phyloP scores from a whole-genome alignment of 2,329 filamentous ascomycete species.

The Dactylellina cionopaga region DNA sequence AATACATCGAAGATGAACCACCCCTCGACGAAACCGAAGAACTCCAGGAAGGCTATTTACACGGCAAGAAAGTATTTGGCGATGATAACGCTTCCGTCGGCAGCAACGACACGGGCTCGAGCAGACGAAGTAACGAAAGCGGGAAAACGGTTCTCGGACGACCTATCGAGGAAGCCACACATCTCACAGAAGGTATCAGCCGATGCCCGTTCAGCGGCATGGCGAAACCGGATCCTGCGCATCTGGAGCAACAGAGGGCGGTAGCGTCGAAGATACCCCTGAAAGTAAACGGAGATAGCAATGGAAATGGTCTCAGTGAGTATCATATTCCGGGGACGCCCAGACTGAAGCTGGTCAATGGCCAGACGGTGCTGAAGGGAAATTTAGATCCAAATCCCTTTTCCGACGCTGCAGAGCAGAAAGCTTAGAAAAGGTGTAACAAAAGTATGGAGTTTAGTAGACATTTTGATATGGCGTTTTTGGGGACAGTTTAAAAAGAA shows the following conservation, averaged over 20 bases:
- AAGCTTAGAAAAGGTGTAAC: constrained; percentile 20
- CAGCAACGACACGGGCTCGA: constrained; percentile 44
- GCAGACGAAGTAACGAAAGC: constrained; percentile 41
- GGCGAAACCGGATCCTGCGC: constrained; percentile 52
- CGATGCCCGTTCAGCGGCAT: constrained; percentile 55
- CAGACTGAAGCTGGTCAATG: constrained; percentile 43
- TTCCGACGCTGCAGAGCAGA: constrained; percentile 33
- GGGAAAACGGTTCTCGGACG: constrained; percentile 42
- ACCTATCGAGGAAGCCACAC: constrained; percentile 50
- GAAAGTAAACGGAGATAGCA: background rate
- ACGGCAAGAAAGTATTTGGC: constrained; percentile 70
- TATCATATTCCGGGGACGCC: constrained; percentile 48
- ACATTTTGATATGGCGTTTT: constrained; percentile 31
- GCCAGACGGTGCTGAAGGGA: constrained; percentile 43
- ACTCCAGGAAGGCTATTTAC: constrained; percentile 70
- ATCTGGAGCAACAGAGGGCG: constrained; percentile 44
- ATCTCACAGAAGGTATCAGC: constrained; percentile 47
- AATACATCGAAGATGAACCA: constrained; percentile 63
- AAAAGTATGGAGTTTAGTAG: constrained; percentile 29
- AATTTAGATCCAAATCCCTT: constrained; percentile 51
- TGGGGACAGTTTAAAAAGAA: background rate
- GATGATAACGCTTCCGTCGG: constrained; percentile 60
- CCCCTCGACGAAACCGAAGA: constrained; percentile 63
- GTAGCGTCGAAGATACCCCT: constrained; percentile 1
- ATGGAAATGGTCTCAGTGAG: constrained; percentile 35